Conservation (phyloP, 352 stramenopile genomes). For the Phytophthora podocarpi region DNA sequence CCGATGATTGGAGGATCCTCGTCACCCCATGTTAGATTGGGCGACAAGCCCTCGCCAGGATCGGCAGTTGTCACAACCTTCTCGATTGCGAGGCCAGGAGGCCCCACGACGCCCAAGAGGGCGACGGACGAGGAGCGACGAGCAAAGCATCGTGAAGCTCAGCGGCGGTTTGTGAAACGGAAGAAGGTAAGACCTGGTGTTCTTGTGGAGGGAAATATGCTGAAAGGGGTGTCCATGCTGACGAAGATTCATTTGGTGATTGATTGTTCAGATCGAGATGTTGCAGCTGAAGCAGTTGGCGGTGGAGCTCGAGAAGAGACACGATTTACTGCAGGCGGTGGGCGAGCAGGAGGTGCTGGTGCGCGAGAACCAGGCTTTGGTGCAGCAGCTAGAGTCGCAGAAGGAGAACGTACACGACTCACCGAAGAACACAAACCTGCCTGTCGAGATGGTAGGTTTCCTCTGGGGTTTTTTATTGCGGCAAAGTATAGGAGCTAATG, state of each 20-base stretch:
- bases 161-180: constrained; percentile 54
- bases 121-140: constrained; percentile 55
- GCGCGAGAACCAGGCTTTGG: constrained; percentile 28
- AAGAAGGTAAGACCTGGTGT: constrained; percentile 51
- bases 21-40: constrained; percentile 20
- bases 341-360: constrained; percentile 27
- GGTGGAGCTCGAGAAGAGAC: constrained; percentile 35
- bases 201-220: neutral
- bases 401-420: constrained; percentile 14
- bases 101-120: constrained; percentile 17
- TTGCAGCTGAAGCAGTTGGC: constrained; percentile 42
- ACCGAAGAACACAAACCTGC: neutral
- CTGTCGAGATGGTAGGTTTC: constrained; percentile 19
- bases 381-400: constrained; percentile 30
- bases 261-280: constrained; percentile 37
- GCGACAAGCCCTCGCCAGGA: constrained; percentile 10
- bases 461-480: constrained; percentile 4
- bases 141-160: constrained; percentile 58
- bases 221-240: neutral
- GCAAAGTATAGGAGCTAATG: neutral
- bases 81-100: constrained; percentile 9
- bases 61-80: constrained; percentile 14
- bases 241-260: neutral
- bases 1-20: constrained; percentile 23
- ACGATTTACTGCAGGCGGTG: constrained; percentile 33